Evolutionary conservation across 2,329 filamentous ascomycete genomes (phyloP).

Genomic region (Penicillium fuscoglaucum): DNA sequence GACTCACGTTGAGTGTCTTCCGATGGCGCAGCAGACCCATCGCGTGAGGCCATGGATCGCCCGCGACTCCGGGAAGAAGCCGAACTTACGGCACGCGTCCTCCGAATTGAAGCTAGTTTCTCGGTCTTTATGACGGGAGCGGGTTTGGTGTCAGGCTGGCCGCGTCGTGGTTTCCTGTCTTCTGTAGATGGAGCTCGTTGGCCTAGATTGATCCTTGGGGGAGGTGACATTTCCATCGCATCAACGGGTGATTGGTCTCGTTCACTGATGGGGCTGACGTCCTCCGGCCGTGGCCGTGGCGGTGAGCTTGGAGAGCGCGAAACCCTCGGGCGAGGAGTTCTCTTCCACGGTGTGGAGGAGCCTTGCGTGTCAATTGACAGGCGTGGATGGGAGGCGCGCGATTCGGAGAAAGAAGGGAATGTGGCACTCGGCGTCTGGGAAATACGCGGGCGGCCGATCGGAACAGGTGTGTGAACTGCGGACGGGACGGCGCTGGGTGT

Average conservation of each 20-base stretch:
- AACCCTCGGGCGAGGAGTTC: conserved; percentile 37
- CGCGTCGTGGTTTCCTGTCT: conserved; percentile 26
- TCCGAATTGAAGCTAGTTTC: conserved; percentile 26
- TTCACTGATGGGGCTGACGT: conserved; percentile 50
- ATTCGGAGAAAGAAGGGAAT: conserved; percentile 27
- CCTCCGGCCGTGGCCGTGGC: conserved; percentile 42
- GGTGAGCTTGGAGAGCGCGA: conserved; percentile 42
- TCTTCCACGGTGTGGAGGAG: conserved; percentile 48
- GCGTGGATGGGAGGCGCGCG: conserved; percentile 32
- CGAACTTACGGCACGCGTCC: conserved; percentile 36
- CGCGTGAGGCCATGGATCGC: conserved; percentile 39
- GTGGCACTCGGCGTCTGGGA: conserved; percentile 33
- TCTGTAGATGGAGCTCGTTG: conserved; percentile 22
- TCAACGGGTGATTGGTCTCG: conserved; percentile 40
- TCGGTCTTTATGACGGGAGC: conserved; percentile 29
- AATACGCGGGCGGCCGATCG: conserved; percentile 22
- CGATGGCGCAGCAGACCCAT: conserved; percentile 25
- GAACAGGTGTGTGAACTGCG: conserved; percentile 26
- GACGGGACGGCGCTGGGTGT: conserved; percentile 29
- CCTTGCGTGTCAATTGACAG: conserved; percentile 42
- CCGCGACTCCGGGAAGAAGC: conserved; percentile 41
- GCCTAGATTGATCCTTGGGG: conserved; percentile 23
- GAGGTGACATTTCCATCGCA: conserved; percentile 29
- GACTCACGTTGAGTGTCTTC: conserved; percentile 26
- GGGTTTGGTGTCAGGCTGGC: conserved; percentile 22